These are phyloP conservation scores for Ophiobolus disseminans DNA, from an alignment of 2,329 filamentous ascomycete species.

Conservation along the genomic window DNA sequence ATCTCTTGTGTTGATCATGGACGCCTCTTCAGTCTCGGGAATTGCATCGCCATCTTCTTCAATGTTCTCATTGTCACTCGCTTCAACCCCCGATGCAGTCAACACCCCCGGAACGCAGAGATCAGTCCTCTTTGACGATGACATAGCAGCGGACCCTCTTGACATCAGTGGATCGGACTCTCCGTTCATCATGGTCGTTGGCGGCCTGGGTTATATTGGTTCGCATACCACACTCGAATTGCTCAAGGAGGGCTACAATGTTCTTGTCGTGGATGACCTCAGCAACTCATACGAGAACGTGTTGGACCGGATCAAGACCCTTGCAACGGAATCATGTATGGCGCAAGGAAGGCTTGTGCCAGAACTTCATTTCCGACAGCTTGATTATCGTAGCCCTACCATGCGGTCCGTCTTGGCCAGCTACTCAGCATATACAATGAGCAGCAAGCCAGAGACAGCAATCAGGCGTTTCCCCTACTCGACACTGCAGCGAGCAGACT, in stretches of 20 bases:
- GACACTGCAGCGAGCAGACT: conserved; percentile 39
- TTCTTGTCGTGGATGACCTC: conserved; percentile 56
- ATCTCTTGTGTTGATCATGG: conserved; percentile 27
- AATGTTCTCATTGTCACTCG: conserved; percentile 34
- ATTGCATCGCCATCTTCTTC: conserved; percentile 38
- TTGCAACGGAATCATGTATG: conserved; percentile 50
- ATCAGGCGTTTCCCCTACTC: conserved; percentile 35
- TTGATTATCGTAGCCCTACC: conserved; percentile 56
- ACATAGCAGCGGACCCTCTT: conserved; percentile 52
- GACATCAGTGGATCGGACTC: conserved; percentile 46
- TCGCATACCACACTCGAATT: conserved; percentile 64
- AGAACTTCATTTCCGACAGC: conserved; percentile 54
- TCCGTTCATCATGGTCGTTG: conserved; percentile 60
- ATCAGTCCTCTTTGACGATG: conserved; percentile 58
- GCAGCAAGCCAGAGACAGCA: conserved; percentile 20
- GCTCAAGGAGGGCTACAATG: conserved; percentile 61
- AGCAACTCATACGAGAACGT: conserved; percentile 55
- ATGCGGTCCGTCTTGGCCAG: conserved; percentile 54
- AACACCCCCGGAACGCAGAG: conserved; percentile 56
- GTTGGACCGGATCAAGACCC: conserved; percentile 44
- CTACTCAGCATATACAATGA: conserved; percentile 45
- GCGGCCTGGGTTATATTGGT: conserved; percentile 63
- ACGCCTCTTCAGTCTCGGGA: conserved; percentile 26
- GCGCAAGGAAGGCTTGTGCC: conserved; percentile 52
- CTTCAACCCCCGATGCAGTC: conserved; percentile 32